phyloP scores from a whole-genome alignment of 495 filamentous ascomycete species.

The Hyaloscypha hepaticicola region DNA sequence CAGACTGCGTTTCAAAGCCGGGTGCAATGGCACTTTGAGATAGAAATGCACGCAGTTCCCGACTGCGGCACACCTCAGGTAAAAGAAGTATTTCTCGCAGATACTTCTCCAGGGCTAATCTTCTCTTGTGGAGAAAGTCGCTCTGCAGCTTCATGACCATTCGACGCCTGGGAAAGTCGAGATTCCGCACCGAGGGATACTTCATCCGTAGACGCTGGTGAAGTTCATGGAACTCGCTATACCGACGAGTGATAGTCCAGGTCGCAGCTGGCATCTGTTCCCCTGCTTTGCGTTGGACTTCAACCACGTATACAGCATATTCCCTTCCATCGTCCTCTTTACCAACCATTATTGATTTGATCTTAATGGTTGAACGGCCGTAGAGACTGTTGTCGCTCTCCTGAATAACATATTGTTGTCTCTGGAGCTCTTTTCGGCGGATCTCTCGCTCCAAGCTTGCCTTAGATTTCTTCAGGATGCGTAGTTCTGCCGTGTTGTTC shows the following conservation, averaged over 20 bases:
- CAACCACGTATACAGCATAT: conserved; percentile 89
- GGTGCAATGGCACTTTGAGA: conserved; percentile 79
- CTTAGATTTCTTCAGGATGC: conserved; percentile 92
- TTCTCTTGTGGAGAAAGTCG: conserved; percentile 90
- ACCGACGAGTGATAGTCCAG: conserved; percentile 78
- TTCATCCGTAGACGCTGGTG: conserved; percentile 82
- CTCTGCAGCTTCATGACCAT: conserved; percentile 95
- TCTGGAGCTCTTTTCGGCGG: conserved; percentile 88
- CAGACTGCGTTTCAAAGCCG: conserved; percentile 43
- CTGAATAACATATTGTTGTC: conserved; percentile 95
- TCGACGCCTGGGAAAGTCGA: conserved; percentile 89
- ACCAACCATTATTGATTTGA: conserved; percentile 89
- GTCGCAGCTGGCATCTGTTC: conserved; percentile 84
- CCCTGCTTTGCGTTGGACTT: conserved; percentile 85
- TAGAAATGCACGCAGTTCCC: conserved; percentile 89
- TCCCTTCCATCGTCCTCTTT: conserved; percentile 91
- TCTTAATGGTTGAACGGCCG: conserved; percentile 82
- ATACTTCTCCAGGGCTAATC: conserved; percentile 80
- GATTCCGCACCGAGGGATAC: conserved; percentile 80
- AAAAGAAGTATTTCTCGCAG: conserved; percentile 78
- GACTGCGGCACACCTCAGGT: conserved; percentile 90
- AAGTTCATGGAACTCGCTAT: conserved; percentile 95
- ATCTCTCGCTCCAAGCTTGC: conserved; percentile 90
- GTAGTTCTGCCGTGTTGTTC: conserved; percentile 89
- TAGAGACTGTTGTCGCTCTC: conserved; percentile 98